Conservation (phyloP, 345 rosid genomes). For the Kernera saxatilis region DNA sequence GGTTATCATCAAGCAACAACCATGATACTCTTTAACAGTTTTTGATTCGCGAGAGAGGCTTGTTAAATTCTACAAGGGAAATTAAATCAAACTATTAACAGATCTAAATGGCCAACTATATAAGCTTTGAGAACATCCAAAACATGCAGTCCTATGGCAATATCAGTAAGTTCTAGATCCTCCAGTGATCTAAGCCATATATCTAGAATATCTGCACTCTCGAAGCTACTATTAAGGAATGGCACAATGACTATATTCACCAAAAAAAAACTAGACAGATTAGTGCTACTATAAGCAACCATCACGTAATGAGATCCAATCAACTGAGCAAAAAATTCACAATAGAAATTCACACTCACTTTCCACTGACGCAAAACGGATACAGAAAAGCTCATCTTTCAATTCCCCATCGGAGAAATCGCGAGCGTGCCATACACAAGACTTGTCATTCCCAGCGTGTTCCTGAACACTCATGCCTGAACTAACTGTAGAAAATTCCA, state of each 20-base stretch:
- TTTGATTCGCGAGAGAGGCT: not conserved
- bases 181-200: not conserved
- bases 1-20: not conserved
- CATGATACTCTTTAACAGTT: not conserved
- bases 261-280: not conserved
- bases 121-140: not conserved
- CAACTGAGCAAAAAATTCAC: not conserved
- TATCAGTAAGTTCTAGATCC: not conserved
- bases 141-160: not conserved
- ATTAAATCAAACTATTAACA: not conserved
- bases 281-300: not conserved
- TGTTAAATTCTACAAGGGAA: not conserved
- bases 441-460: conserved; percentile 71
- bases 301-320: not conserved
- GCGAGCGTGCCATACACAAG: conserved; percentile 67
- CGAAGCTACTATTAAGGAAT: not conserved
- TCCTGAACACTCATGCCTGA: conserved; percentile 53
- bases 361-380: conserved; percentile 61
- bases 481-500: conserved; percentile 30
- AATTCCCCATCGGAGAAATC: conserved; percentile 65
- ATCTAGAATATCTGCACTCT: not conserved
- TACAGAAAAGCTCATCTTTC: conserved; percentile 76
- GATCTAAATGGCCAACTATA: not conserved
- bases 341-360: conserved; percentile 37
- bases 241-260: not conserved